These are phyloP conservation scores for Pestalotiopsis sp. DNA, from an alignment of 2,329 filamentous ascomycete genomes.

Conservation along the genomic window DNA sequence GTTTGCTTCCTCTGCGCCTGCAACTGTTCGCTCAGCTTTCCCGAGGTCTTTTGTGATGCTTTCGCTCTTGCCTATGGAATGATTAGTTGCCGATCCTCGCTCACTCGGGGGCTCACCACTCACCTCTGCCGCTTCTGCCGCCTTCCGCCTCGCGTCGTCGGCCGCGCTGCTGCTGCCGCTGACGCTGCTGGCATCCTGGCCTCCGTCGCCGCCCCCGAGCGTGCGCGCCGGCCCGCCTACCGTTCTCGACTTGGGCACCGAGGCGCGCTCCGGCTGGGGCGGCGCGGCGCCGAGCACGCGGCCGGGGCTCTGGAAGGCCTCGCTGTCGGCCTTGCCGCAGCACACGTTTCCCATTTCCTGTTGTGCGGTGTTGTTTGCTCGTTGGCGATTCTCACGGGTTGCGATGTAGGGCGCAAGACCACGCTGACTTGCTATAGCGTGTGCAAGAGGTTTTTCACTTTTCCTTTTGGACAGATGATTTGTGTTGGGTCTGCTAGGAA, in stretches of 20 bases:
- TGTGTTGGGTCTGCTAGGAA: no score
- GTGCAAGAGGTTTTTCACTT: no score
- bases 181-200: slow-evolving; percentile 20
- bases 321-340: slow-evolving; percentile 74
- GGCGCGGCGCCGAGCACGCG: slow-evolving; percentile 68
- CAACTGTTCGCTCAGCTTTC: slow-evolving; percentile 73
- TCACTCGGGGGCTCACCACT: background rate
- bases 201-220: slow-evolving; percentile 56
- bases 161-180: slow-evolving; percentile 23
- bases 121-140: slow-evolving; percentile 85
- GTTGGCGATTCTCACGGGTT: no score
- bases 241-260: slow-evolving; percentile 48
- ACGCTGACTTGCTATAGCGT: no score
- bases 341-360: slow-evolving; percentile 81
- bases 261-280: slow-evolving; percentile 50
- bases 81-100: background rate
- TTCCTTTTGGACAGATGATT: no score
- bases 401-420: no score
- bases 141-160: slow-evolving; percentile 70
- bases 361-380: background rate
- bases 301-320: slow-evolving; percentile 73
- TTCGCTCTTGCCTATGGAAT: slow-evolving; percentile 66
- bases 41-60: slow-evolving; percentile 57
- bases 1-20: slow-evolving; percentile 78
- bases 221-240: slow-evolving; percentile 64